These are phyloP conservation scores for Acanthamoeba rhysodes DNA, from an alignment of 208 protist genomes.

Conservation along the genomic window DNA sequence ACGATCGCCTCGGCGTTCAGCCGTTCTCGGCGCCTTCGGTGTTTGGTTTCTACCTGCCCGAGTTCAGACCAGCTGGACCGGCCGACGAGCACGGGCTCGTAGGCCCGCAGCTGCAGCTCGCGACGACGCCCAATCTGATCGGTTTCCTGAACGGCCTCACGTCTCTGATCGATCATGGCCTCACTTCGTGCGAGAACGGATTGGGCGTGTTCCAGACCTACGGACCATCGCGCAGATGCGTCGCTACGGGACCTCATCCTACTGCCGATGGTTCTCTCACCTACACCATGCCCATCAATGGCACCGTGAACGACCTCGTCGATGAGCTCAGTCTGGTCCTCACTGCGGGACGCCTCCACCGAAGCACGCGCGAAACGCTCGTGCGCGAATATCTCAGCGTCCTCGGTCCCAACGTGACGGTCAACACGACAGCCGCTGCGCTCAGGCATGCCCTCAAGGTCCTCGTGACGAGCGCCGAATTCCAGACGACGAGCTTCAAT, in stretches of 20 bases:
- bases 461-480: not conserved
- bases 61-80: constrained; percentile 55
- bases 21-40: constrained; percentile 71
- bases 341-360: constrained; percentile 69
- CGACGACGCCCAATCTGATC: constrained; percentile 58
- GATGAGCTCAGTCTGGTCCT: constrained; percentile 72
- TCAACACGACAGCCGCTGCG: constrained; percentile 8
- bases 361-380: constrained; percentile 28
- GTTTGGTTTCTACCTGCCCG: constrained; percentile 77
- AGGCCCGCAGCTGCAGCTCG: constrained; percentile 70
- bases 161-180: constrained; percentile 66
- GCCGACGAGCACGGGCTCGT: constrained; percentile 11
- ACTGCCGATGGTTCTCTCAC: constrained; percentile 12
- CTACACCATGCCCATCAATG: not conserved
- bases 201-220: constrained; percentile 48
- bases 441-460: constrained; percentile 33
- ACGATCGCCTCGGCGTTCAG: constrained; percentile 23
- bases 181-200: constrained; percentile 63
- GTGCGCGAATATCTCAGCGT: not conserved
- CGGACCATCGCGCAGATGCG: not conserved
- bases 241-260: not conserved
- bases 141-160: constrained; percentile 60
- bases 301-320: constrained; percentile 31
- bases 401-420: not conserved
- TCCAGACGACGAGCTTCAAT: constrained; percentile 30